Evolutionary conservation across 2,329 filamentous ascomycete species (phyloP).

Genomic region (Diaporthe amygdali): DNA sequence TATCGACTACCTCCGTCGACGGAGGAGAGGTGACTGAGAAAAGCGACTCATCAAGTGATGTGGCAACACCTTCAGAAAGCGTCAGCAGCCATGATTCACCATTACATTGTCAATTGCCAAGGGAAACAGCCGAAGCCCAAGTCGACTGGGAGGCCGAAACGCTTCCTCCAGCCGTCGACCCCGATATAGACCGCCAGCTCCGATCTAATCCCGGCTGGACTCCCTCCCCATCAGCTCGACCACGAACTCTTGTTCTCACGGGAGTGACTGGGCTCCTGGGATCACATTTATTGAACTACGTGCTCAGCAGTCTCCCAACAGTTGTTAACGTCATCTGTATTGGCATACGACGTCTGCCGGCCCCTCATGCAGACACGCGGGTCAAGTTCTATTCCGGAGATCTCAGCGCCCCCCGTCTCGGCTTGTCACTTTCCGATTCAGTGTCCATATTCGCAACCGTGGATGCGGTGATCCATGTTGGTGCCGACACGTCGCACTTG

Average conservation of each 20-base stretch:
- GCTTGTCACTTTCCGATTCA: constrained; percentile 26
- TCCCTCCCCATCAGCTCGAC: too few relatives aligned
- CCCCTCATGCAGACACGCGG: background rate
- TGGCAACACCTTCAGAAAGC: background rate
- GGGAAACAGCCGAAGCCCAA: too few relatives aligned
- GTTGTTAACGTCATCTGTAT: background rate
- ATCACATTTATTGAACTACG: too few relatives aligned
- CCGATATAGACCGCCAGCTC: too few relatives aligned
- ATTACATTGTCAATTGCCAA: too few relatives aligned
- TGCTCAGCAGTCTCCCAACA: background rate
- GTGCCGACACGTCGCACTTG: constrained; percentile 40
- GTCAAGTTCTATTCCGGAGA: constrained; percentile 31
- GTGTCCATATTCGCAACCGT: background rate
- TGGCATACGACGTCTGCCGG: background rate
- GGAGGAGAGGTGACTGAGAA: too few relatives aligned
- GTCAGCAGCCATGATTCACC: too few relatives aligned
- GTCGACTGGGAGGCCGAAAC: background rate
- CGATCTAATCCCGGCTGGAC: too few relatives aligned
- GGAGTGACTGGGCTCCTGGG: too few relatives aligned
- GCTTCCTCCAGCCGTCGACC: background rate
- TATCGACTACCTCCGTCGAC: too few relatives aligned
- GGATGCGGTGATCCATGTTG: constrained; percentile 52
- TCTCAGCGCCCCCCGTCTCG: constrained; percentile 29
- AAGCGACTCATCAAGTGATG: too few relatives aligned
- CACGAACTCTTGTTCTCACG: too few relatives aligned